Evolutionary conservation across 768 basidiomycete species (phyloP).

Genomic region (Goffeauzyma gilvescens): DNA sequence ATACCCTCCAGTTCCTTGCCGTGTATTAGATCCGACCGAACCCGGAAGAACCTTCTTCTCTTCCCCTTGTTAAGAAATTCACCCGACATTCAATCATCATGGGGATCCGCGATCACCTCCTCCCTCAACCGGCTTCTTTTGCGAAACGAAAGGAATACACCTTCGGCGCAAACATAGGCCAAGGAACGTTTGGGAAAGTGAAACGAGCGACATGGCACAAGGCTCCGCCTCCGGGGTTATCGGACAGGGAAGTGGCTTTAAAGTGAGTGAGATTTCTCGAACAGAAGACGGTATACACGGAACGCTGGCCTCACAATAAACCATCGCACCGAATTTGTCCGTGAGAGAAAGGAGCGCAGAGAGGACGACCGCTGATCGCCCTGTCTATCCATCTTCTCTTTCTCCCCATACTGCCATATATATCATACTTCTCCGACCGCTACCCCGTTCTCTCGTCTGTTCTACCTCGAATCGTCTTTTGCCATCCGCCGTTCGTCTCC

Average conservation of each 20-base stretch:
- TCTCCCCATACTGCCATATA: too few relatives aligned
- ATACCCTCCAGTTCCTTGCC: too few relatives aligned
- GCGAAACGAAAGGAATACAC: slow-evolving; percentile 51
- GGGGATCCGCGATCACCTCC: slow-evolving; percentile 34
- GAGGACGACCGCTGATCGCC: not conserved
- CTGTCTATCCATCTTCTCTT: not conserved
- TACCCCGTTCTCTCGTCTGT: slow-evolving; percentile 16
- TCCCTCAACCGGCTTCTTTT: slow-evolving; percentile 71
- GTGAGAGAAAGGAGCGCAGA: too few relatives aligned
- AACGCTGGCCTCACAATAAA: too few relatives aligned
- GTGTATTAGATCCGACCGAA: too few relatives aligned
- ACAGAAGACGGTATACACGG: too few relatives aligned
- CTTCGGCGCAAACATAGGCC: slow-evolving; percentile 42
- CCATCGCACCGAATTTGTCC: too few relatives aligned
- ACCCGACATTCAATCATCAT: slow-evolving; percentile 1
- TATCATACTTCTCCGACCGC: too few relatives aligned
- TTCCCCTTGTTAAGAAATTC: too few relatives aligned
- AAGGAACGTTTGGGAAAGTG: slow-evolving; percentile 80
- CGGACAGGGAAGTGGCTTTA: slow-evolving; percentile 25
- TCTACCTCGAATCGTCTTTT: not conserved
- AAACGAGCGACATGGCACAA: slow-evolving; percentile 41
- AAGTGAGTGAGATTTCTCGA: slow-evolving; percentile 17
- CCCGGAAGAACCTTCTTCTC: too few relatives aligned
- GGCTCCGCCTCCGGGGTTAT: slow-evolving; percentile 16
- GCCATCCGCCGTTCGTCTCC: too few relatives aligned